These are phyloP conservation scores for Clathrospora elynae DNA, from an alignment of 2,329 filamentous ascomycete species.

Conservation along the genomic window DNA sequence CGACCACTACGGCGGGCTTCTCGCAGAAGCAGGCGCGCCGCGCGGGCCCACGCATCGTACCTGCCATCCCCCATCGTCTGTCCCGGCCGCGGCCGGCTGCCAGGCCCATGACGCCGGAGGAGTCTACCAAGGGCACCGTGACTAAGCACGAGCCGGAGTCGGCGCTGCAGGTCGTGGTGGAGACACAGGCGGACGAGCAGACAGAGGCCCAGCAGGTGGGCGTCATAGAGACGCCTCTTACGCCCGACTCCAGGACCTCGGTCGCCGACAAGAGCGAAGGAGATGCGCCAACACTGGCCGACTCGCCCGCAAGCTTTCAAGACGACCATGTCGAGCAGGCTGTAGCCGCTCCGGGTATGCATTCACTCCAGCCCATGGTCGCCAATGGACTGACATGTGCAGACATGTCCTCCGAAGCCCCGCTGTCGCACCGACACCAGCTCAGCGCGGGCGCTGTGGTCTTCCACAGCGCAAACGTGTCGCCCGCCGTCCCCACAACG, in stretches of 20 bases:
- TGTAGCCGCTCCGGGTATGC: conserved; percentile 29
- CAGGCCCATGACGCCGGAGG: conserved; percentile 37
- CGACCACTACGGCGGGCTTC: conserved; percentile 31
- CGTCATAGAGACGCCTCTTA: conserved; percentile 28
- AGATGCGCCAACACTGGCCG: conserved; percentile 15
- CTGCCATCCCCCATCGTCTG: conserved; percentile 46
- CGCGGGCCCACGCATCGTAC: conserved; percentile 43
- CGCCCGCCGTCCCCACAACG: conserved; percentile 47
- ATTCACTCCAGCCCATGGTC: conserved; percentile 1
- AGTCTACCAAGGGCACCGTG: conserved; percentile 26
- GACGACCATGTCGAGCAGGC: conserved; percentile 22
- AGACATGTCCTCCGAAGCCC: not conserved
- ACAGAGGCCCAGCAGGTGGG: conserved; percentile 17
- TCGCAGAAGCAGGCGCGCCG: conserved; percentile 36
- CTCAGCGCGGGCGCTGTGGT: conserved; percentile 44
- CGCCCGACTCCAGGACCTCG: conserved; percentile 38
- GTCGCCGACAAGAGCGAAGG: conserved; percentile 17
- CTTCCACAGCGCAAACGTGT: conserved; percentile 48
- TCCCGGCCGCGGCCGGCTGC: conserved; percentile 32
- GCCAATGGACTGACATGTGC: no score
- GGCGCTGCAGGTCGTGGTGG: conserved; percentile 18
- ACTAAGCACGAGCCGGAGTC: conserved; percentile 18
- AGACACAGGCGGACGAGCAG: conserved; percentile 20
- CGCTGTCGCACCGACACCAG: conserved; percentile 27
- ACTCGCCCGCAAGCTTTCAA: conserved; percentile 22